Evolutionary conservation across 2,329 filamentous ascomycete genomes (phyloP).

Genomic region (Venturia asperata): DNA sequence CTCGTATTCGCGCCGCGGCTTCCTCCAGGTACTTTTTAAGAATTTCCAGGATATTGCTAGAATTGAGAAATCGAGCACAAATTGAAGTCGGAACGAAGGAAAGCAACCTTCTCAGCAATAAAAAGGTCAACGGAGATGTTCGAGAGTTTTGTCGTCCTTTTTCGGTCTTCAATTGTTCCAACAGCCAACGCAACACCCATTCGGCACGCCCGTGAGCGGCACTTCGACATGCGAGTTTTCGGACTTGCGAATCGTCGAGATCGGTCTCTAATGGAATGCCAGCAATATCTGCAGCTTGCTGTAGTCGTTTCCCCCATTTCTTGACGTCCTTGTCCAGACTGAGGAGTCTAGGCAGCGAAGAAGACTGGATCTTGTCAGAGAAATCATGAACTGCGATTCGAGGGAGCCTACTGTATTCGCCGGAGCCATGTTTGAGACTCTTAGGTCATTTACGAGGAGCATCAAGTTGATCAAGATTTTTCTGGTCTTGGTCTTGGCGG

Average conservation of each 20-base stretch:
- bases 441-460: background rate
- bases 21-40: conserved; percentile 61
- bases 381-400: background rate
- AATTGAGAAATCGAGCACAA: conserved; percentile 62
- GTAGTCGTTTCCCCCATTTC: conserved; percentile 33
- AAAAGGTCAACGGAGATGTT: conserved; percentile 45
- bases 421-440: background rate
- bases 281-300: conserved; percentile 36
- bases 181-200: conserved; percentile 60
- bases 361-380: conserved; percentile 14
- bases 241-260: conserved; percentile 20
- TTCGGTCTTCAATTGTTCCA: conserved; percentile 50
- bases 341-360: conserved; percentile 34
- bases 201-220: conserved; percentile 46
- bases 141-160: conserved; percentile 35
- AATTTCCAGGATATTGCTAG: conserved; percentile 60
- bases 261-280: conserved; percentile 30
- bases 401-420: background rate
- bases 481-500: background rate
- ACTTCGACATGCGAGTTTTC: conserved; percentile 20
- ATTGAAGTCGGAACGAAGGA: conserved; percentile 60
- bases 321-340: conserved; percentile 34
- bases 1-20: conserved; percentile 15
- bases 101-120: conserved; percentile 54
- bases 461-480: conserved; percentile 6